phyloP scores from a whole-genome alignment of 2,329 filamentous ascomycete species.

The Pseudogymnoascus sp. region DNA sequence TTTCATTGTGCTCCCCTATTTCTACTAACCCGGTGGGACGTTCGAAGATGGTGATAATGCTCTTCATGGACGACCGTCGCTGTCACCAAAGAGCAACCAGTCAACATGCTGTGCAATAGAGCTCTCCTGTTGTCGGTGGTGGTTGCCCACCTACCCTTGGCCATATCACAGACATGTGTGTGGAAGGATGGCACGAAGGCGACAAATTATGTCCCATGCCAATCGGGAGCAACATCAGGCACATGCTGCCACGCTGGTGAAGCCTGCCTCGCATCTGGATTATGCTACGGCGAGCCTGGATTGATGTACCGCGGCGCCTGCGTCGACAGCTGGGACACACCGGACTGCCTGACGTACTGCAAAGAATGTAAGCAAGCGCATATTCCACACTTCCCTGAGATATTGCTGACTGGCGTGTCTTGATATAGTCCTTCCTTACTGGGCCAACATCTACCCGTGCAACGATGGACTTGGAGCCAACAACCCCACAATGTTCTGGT shows the following conservation, averaged over 20 bases:
- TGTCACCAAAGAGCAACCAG: not conserved
- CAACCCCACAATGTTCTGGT: conserved; percentile 12
- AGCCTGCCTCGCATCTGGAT: conserved; percentile 15
- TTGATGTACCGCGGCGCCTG: conserved; percentile 19
- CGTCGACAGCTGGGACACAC: conserved; percentile 17
- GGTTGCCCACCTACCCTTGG: not conserved
- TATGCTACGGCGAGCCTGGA: conserved; percentile 17
- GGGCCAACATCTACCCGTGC: conserved; percentile 18
- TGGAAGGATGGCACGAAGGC: conserved; percentile 10
- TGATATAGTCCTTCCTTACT: conserved; percentile 10
- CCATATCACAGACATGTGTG: not conserved
- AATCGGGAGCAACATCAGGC: conserved; percentile 13
- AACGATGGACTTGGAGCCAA: conserved; percentile 13
- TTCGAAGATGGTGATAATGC: not conserved
- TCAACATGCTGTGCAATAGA: not conserved
- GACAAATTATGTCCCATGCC: conserved; percentile 13
- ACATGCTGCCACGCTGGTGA: conserved; percentile 14
- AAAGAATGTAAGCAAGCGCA: conserved; percentile 12
- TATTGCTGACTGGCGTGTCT: conserved; percentile 14
- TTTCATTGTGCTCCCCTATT: not conserved
- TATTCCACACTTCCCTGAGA: conserved; percentile 12
- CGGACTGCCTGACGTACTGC: conserved; percentile 18
- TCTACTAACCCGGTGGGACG: not conserved
- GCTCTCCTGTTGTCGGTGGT: not conserved
- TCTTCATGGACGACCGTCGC: not conserved